A percentile compares a stretch with the other conserved stretches of the same genome.
phyloP scores from a whole-genome alignment of 495 filamentous ascomycete species.

The Copromyces sp. region DNA sequence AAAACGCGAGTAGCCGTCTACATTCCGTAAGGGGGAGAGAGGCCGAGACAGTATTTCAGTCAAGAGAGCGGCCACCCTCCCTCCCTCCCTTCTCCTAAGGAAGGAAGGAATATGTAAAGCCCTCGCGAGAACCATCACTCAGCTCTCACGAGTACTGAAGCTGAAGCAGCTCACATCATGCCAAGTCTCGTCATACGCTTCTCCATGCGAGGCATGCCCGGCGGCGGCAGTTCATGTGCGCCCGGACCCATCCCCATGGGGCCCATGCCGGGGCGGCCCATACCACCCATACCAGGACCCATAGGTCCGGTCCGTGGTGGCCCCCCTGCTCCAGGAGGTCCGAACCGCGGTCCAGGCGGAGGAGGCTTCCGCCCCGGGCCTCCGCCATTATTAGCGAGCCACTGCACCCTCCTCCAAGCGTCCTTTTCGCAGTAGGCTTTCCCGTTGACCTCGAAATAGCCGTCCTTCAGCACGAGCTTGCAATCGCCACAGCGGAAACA shows the following conservation, averaged over 20 bases:
- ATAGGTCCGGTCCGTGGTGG: not conserved
- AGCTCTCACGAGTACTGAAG: not conserved
- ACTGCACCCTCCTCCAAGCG: constrained; percentile 49
- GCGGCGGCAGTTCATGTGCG: constrained; percentile 6
- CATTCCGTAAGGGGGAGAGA: not conserved
- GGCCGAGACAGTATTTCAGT: not conserved
- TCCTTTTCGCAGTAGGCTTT: constrained; percentile 74
- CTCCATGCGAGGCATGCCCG: constrained; percentile 41
- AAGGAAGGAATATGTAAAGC: not conserved
- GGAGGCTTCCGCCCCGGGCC: constrained; percentile 3
- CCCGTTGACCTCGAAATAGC: constrained; percentile 48
- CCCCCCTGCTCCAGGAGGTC: constrained; percentile 3
- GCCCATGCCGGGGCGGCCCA: not conserved
- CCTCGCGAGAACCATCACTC: not conserved
- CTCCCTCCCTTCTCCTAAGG: not conserved
- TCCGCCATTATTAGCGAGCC: constrained; percentile 2
- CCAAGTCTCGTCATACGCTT: constrained; percentile 76
- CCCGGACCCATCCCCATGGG: constrained; percentile 9
- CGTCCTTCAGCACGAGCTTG: constrained; percentile 47
- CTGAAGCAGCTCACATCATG: constrained; percentile 56
- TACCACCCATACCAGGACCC: constrained; percentile 12
- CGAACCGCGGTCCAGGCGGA: constrained; percentile 9
- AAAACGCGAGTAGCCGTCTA: not conserved
- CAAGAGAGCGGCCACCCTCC: not conserved
- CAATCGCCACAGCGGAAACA: constrained; percentile 76